These are phyloP conservation scores for Emericellopsis terricola DNA, from an alignment of 495 filamentous ascomycete genomes.

Conservation along the genomic window DNA sequence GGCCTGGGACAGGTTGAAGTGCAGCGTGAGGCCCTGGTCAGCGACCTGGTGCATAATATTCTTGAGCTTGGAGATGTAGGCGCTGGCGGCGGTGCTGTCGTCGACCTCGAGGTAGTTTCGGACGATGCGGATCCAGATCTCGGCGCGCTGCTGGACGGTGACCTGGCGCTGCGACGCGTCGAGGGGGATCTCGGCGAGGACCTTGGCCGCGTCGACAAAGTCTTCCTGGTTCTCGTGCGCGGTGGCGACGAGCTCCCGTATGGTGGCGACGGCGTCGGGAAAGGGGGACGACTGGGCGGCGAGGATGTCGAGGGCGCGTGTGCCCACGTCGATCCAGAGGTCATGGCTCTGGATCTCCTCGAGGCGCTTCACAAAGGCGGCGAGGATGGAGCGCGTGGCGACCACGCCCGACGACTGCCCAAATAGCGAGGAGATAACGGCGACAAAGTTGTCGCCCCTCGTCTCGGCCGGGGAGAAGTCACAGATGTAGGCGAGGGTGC, in stretches of 20 bases:
- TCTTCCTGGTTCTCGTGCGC: slow-evolving; percentile 73
- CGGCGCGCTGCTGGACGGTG: slow-evolving; percentile 56
- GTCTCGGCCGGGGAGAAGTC: slow-evolving; percentile 31
- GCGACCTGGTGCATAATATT: slow-evolving; percentile 64
- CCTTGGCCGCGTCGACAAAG: slow-evolving; percentile 55
- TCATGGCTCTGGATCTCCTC: slow-evolving; percentile 34
- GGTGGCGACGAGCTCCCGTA: slow-evolving; percentile 66
- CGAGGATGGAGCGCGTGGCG: slow-evolving; percentile 50
- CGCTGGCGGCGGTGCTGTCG: slow-evolving; percentile 69
- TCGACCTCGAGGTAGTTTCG: slow-evolving; percentile 89
- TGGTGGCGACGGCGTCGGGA: slow-evolving; percentile 69
- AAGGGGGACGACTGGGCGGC: slow-evolving; percentile 37
- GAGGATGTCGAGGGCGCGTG: slow-evolving; percentile 46
- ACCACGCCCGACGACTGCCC: slow-evolving; percentile 56
- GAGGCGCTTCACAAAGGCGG: slow-evolving; percentile 42
- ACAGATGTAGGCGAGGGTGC: slow-evolving; percentile 46
- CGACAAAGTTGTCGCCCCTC: slow-evolving; percentile 45
- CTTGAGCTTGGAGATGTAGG: slow-evolving; percentile 82
- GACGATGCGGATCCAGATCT: slow-evolving; percentile 84
- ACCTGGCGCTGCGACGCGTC: slow-evolving; percentile 75
- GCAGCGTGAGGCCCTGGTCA: slow-evolving; percentile 53
- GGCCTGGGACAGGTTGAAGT: slow-evolving; percentile 81
- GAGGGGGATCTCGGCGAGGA: slow-evolving; percentile 68
- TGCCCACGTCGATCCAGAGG: slow-evolving; percentile 50
- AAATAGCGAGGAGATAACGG: slow-evolving; percentile 51